These are phyloP conservation scores for Setaria viridis DNA, from an alignment of 202 grass and related monocot genomes.

Conservation along the genomic window DNA sequence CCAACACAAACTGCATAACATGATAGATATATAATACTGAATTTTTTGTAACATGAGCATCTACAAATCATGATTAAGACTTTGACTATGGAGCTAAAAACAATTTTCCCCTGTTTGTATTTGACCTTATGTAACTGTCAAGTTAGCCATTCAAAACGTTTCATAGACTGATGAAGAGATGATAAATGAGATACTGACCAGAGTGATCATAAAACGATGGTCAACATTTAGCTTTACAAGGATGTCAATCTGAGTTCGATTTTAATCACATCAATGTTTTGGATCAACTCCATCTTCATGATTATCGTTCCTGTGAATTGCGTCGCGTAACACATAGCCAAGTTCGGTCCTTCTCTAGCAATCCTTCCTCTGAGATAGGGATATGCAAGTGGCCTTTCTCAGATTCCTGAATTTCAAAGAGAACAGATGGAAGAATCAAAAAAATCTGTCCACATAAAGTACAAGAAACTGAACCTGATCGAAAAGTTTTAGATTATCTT, in stretches of 20 bases:
- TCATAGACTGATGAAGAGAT: conserved; percentile 29
- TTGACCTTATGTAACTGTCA: neutral
- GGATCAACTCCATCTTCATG: conserved; percentile 19
- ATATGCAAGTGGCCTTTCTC: conserved; percentile 76
- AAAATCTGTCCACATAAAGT: neutral
- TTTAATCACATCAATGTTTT: conserved; percentile 25
- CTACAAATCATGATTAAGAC: neutral
- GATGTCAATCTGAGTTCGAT: neutral
- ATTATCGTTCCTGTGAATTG: conserved; percentile 19
- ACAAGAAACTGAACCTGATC: neutral
- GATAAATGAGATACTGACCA: conserved; percentile 24
- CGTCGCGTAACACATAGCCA: conserved; percentile 56
- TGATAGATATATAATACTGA: neutral
- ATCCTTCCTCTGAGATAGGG: conserved; percentile 47
- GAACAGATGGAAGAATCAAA: conserved; percentile 25
- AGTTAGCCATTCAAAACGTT: conserved; percentile 11
- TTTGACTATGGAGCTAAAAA: neutral
- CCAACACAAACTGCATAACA: neutral
- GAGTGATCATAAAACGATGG: conserved; percentile 11
- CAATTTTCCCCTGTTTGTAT: neutral
- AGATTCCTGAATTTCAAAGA: conserved; percentile 61
- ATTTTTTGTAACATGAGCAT: neutral
- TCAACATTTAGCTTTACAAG: conserved; percentile 24
- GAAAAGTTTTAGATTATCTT: neutral
- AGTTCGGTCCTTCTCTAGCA: conserved; percentile 49